These are phyloP conservation scores for Daucus carota DNA, from an alignment of 129 eudicot species.

Conservation along the genomic window DNA sequence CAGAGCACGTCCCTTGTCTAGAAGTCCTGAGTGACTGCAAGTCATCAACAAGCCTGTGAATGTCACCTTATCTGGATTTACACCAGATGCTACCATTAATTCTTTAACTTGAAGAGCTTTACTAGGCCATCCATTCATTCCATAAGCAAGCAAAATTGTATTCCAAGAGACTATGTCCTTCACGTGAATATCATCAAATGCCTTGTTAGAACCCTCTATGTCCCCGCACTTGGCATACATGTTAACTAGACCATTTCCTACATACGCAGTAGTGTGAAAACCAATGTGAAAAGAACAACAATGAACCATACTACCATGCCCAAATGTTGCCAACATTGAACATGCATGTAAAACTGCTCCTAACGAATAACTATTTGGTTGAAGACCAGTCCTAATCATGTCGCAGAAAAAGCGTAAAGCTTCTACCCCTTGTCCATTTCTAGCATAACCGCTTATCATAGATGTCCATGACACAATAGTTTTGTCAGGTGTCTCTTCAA, in stretches of 20 bases:
- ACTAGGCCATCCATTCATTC: conserved; percentile 52
- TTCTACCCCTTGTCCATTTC: conserved; percentile 48
- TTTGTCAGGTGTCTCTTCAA: conserved; percentile 46
- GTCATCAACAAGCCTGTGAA: conserved; percentile 70
- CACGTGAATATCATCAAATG: conserved; percentile 41
- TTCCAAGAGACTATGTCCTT: conserved; percentile 75
- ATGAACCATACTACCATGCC: conserved; percentile 66
- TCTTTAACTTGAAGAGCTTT: conserved; percentile 41
- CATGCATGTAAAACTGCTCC: conserved; percentile 79
- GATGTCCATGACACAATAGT: conserved; percentile 76
- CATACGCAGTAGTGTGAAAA: conserved; percentile 45
- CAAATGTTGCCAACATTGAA: conserved; percentile 48
- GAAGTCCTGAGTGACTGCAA: conserved; percentile 74
- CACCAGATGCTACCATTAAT: conserved; percentile 35
- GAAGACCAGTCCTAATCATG: conserved; percentile 27
- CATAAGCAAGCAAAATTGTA: conserved; percentile 61
- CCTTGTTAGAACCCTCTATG: conserved; percentile 28
- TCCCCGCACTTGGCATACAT: conserved; percentile 89
- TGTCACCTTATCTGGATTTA: conserved; percentile 64
- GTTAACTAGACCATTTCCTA: conserved; percentile 71
- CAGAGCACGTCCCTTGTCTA: conserved; percentile 31
- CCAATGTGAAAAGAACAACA: conserved; percentile 35
- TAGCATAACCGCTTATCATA: conserved; percentile 56
- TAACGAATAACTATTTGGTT: conserved; percentile 52
- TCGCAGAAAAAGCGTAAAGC: conserved; percentile 40